phyloP scores from a whole-genome alignment of 1,284 basidiomycete genomes.

The Hypsizygus ulmarius region DNA sequence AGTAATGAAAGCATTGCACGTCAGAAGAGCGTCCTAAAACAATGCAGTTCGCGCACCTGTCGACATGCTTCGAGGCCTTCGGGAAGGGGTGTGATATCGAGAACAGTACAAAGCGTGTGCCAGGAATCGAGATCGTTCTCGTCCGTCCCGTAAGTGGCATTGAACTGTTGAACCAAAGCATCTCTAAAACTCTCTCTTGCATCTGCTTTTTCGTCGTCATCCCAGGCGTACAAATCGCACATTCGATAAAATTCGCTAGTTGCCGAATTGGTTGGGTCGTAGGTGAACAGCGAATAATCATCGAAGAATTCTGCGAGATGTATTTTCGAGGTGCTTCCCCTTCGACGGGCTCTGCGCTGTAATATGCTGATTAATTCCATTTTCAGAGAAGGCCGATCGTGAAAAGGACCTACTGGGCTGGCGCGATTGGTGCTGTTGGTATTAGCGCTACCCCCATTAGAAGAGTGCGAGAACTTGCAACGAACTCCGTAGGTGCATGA shows the following conservation, averaged over 20 bases:
- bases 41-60: conserved; percentile 13
- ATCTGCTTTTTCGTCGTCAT: neutral
- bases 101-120: conserved; percentile 28
- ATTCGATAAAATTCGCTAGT: conserved; percentile 18
- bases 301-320: conserved; percentile 20
- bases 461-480: conserved; percentile 3
- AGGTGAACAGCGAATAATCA: conserved; percentile 15
- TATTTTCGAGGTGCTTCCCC: neutral
- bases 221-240: conserved; percentile 12
- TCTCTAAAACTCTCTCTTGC: conserved; percentile 20
- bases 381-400: too few relatives aligned
- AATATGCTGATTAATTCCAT: too few relatives aligned
- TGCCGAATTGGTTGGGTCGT: conserved; percentile 5
- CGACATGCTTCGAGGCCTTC: conserved; percentile 17
- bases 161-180: conserved; percentile 34
- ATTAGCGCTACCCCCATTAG: too few relatives aligned
- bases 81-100: conserved; percentile 21
- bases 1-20: neutral
- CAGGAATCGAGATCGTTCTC: conserved; percentile 28
- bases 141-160: conserved; percentile 32
- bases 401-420: neutral
- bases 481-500: neutral
- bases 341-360: too few relatives aligned
- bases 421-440: too few relatives aligned
- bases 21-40: neutral